Evolutionary conservation across 768 basidiomycete species (phyloP).

Genomic region (Phaeolepiota aurea): DNA sequence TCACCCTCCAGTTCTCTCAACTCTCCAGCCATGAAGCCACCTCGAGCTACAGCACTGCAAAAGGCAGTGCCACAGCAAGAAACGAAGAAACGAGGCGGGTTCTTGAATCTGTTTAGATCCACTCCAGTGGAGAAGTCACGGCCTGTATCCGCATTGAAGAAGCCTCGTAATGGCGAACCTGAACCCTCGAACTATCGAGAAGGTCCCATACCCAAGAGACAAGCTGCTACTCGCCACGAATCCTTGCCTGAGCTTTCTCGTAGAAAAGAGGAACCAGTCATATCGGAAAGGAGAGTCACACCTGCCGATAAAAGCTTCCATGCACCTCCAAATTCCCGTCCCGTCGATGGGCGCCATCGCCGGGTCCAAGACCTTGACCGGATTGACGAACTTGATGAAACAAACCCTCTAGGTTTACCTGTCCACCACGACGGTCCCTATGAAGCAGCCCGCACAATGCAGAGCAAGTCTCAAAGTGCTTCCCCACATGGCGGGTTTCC

Average conservation of each 20-base stretch:
- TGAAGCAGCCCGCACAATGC: conserved; percentile 41
- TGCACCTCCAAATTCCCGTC: no score
- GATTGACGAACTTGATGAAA: conserved; percentile 75
- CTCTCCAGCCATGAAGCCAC: background rate
- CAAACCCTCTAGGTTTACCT: conserved; percentile 54
- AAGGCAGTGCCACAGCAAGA: background rate
- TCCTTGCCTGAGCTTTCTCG: no score
- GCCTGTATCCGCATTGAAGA: no score
- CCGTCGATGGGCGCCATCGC: conserved; percentile 10
- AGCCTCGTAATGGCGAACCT: no score
- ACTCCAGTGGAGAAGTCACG: background rate
- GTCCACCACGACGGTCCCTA: conserved; percentile 74
- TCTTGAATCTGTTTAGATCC: background rate
- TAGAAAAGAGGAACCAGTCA: no score
- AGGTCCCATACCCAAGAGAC: no score
- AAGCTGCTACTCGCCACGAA: no score
- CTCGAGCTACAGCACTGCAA: background rate
- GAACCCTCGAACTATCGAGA: no score
- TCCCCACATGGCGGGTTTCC: conserved; percentile 15
- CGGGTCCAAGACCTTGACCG: conserved; percentile 41
- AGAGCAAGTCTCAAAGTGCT: conserved; percentile 7
- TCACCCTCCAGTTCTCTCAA: background rate
- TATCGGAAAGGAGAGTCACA: no score
- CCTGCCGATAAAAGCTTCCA: conserved; percentile 11
- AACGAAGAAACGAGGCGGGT: conserved; percentile 1